Evolutionary conservation across 148 eudicot species (phyloP).

Genomic region (Fagopyrum esculentum): DNA sequence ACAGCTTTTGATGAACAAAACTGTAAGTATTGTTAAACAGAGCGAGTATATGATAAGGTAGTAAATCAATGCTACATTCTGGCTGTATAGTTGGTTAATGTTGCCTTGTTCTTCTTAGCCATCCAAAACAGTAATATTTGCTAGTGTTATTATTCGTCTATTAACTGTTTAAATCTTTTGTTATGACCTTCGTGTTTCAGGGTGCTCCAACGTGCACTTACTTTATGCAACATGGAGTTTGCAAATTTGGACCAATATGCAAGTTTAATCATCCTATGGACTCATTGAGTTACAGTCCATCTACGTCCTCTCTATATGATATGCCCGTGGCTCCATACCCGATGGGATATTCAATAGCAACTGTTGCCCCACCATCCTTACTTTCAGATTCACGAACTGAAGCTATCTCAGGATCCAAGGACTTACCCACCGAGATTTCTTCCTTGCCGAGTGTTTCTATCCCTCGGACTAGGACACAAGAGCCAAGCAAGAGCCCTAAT

Average conservation of each 20-base stretch:
- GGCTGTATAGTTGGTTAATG: background rate
- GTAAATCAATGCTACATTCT: too few species aligned
- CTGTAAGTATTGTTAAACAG: background rate
- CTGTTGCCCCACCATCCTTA: conserved; percentile 79
- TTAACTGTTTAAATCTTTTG: background rate
- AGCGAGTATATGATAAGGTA: too few species aligned
- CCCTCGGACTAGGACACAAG: background rate
- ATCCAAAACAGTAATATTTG: background rate
- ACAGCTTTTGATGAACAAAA: background rate
- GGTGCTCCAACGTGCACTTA: conserved; percentile 81
- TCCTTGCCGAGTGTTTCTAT: conserved; percentile 24
- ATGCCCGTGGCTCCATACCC: conserved; percentile 96
- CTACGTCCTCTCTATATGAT: conserved; percentile 92
- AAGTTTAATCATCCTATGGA: conserved; percentile 72
- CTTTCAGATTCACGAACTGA: conserved; percentile 54
- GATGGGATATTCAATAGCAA: conserved; percentile 56
- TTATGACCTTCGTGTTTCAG: conserved; percentile 27
- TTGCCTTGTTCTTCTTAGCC: background rate
- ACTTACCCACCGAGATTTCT: conserved; percentile 34
- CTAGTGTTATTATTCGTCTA: background rate
- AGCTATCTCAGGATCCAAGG: conserved; percentile 26
- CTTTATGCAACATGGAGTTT: conserved; percentile 61
- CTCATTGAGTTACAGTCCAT: conserved; percentile 76
- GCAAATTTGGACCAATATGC: conserved; percentile 63
- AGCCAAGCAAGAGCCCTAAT: background rate